Percentiles rank a stretch among this genome's conserved stretches.
These are phyloP conservation scores for Cryphonectria japonica DNA, from an alignment of 2,329 filamentous ascomycete genomes.

Conservation along the genomic window DNA sequence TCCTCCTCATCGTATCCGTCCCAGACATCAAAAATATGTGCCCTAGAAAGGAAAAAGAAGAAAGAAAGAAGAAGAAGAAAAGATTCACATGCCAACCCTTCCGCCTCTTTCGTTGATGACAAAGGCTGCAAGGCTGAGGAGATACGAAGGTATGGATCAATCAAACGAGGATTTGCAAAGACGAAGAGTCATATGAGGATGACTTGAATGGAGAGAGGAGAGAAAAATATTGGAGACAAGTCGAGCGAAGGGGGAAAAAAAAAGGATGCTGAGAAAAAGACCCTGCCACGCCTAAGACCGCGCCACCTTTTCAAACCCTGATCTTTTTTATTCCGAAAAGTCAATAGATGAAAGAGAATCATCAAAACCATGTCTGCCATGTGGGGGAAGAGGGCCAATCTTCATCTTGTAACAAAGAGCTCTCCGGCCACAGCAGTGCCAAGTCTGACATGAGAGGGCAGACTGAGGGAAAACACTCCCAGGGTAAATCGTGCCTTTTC, in stretches of 20 bases:
- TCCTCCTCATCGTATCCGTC: constrained; percentile 2
- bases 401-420: constrained; percentile 6
- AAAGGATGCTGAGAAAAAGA: constrained; percentile 23
- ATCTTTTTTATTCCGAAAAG: constrained; percentile 18
- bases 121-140: constrained; percentile 5
- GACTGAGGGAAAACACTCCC: constrained; percentile 11
- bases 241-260: neutral
- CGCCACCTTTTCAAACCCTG: constrained; percentile 24
- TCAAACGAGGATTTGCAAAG: constrained; percentile 11
- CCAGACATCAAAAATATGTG: constrained; percentile 11
- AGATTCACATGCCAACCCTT: neutral
- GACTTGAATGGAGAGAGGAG: constrained; percentile 18
- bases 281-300: constrained; percentile 28
- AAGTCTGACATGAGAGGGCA: constrained; percentile 17
- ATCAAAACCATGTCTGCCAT: constrained; percentile 19
- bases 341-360: constrained; percentile 23
- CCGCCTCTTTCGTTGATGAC: neutral
- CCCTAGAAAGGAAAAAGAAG: neutral
- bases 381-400: constrained; percentile 9
- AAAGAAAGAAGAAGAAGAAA: neutral
- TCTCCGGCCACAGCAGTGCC: constrained; percentile 13
- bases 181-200: constrained; percentile 6
- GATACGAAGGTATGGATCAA: constrained; percentile 21
- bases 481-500: neutral
- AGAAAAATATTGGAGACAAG: constrained; percentile 13